These are phyloP conservation scores for Fragaria vesca DNA, from an alignment of 306 rosid species.

Conservation along the genomic window DNA sequence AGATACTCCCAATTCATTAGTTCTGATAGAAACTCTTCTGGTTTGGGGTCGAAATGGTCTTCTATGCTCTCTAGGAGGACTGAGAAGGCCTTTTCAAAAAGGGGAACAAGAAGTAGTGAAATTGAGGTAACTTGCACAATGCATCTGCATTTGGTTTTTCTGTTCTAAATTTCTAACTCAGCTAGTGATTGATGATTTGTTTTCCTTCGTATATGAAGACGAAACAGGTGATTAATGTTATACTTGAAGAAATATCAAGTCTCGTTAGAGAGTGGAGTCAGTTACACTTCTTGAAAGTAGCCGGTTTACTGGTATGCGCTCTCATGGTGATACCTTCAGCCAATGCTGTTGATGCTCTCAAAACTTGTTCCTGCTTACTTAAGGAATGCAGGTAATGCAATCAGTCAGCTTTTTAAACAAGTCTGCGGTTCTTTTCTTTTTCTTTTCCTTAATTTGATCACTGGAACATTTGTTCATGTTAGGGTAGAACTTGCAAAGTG, in stretches of 20 bases:
- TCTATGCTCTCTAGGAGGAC: slow-evolving; percentile 29
- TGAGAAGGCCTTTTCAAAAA: slow-evolving; percentile 28
- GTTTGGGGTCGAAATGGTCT: slow-evolving; percentile 32
- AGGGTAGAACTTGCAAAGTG: slow-evolving; percentile 91
- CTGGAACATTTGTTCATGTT: slow-evolving; percentile 32
- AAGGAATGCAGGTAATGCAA: slow-evolving; percentile 83
- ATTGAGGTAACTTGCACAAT: slow-evolving; percentile 38
- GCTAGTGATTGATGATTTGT: neutral
- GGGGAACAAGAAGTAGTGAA: slow-evolving; percentile 20
- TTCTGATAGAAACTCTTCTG: slow-evolving; percentile 27
- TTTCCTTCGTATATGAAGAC: slow-evolving; percentile 24
- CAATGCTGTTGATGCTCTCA: slow-evolving; percentile 84
- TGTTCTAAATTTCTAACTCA: slow-evolving; percentile 11
- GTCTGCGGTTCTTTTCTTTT: no score
- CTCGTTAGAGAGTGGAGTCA: slow-evolving; percentile 50
- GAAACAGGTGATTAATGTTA: slow-evolving; percentile 26
- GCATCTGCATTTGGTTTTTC: slow-evolving; percentile 7
- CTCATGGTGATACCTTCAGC: slow-evolving; percentile 73
- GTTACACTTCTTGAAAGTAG: slow-evolving; percentile 39
- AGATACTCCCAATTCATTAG: slow-evolving; percentile 27
- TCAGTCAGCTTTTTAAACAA: neutral
- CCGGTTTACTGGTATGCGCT: slow-evolving; percentile 49
- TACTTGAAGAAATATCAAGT: slow-evolving; percentile 28
- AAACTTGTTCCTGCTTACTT: slow-evolving; percentile 89
- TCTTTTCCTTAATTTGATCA: slow-evolving; percentile 11